A percentile compares a stretch with the other conserved stretches of the same genome.
Evolutionary conservation across 768 basidiomycete species (phyloP).

Genomic region (Suillus weaverae): DNA sequence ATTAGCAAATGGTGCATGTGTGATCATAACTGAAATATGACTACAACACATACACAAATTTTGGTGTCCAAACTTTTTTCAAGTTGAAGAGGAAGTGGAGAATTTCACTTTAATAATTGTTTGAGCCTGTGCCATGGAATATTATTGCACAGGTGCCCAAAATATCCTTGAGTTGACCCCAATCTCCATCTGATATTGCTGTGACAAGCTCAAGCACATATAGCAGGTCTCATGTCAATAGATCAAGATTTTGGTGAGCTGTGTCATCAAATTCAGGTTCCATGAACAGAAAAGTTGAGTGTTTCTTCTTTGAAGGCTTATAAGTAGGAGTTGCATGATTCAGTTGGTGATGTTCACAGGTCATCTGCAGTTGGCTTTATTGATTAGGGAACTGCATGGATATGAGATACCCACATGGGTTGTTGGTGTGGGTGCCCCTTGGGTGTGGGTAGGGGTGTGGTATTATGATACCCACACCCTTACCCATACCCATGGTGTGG

Average conservation of each 20-base stretch:
- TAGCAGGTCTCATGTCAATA: constrained; percentile 32
- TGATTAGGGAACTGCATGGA: too few relatives aligned
- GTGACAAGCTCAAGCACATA: constrained; percentile 29
- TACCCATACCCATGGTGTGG: too few relatives aligned
- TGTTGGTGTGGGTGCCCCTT: too few relatives aligned
- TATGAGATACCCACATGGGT: too few relatives aligned
- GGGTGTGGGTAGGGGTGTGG: too few relatives aligned
- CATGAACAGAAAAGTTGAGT: too few relatives aligned
- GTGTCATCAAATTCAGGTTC: constrained; percentile 13
- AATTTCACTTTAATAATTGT: constrained; percentile 23
- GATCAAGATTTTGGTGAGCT: constrained; percentile 23
- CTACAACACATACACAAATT: constrained; percentile 29
- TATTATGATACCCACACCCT: too few relatives aligned
- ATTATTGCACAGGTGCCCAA: constrained; percentile 17
- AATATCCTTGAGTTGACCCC: constrained; percentile 32
- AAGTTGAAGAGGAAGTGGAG: constrained; percentile 21
- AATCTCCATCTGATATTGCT: constrained; percentile 33
- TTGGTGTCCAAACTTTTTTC: constrained; percentile 33
- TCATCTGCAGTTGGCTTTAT: constrained; percentile 28
- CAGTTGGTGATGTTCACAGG: constrained; percentile 16
- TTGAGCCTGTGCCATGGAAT: constrained; percentile 19
- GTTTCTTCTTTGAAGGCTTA: not conserved
- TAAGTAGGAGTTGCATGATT: constrained; percentile 25
- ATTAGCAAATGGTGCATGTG: too few relatives aligned
- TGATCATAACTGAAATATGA: not conserved